Evolutionary conservation across 176 grass and related monocot species (phyloP).

Genomic region (Luzula sylvatica): DNA sequence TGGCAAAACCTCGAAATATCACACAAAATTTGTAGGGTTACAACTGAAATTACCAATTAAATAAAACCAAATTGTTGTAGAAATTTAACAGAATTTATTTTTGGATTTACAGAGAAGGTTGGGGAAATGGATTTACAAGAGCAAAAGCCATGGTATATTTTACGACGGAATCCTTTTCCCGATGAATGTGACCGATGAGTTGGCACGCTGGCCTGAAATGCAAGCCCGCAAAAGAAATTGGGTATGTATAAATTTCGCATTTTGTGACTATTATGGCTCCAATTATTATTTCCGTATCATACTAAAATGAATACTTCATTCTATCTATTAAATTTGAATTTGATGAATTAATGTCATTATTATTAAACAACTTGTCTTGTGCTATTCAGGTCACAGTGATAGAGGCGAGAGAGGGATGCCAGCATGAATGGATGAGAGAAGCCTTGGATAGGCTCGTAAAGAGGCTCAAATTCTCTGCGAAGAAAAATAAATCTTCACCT

Average conservation of each 20-base stretch:
- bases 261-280: neutral
- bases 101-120: constrained; percentile 25
- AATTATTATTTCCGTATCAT: neutral
- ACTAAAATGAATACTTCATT: too few relatives aligned
- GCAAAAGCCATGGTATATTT: constrained; percentile 26
- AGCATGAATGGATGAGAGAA: constrained; percentile 39
- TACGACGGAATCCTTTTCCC: constrained; percentile 39
- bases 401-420: constrained; percentile 35
- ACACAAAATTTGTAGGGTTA: too few relatives aligned
- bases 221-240: constrained; percentile 32
- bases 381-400: constrained; percentile 26
- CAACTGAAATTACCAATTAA: too few relatives aligned
- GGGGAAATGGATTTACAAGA: constrained; percentile 44
- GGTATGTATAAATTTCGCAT: constrained; percentile 10
- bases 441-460: constrained; percentile 32
- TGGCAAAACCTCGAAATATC: too few relatives aligned
- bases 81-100: neutral
- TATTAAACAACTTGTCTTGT: neutral
- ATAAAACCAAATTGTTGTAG: too few relatives aligned
- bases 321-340: too few relatives aligned
- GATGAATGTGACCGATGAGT: constrained; percentile 34
- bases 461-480: constrained; percentile 13
- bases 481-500: neutral
- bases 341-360: too few relatives aligned
- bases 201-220: constrained; percentile 41